Evolutionary conservation across 208 protist species (phyloP), one percentile per base, ranked within the genome.

Genomic region (Sergeia podlipaevii): DNA sequence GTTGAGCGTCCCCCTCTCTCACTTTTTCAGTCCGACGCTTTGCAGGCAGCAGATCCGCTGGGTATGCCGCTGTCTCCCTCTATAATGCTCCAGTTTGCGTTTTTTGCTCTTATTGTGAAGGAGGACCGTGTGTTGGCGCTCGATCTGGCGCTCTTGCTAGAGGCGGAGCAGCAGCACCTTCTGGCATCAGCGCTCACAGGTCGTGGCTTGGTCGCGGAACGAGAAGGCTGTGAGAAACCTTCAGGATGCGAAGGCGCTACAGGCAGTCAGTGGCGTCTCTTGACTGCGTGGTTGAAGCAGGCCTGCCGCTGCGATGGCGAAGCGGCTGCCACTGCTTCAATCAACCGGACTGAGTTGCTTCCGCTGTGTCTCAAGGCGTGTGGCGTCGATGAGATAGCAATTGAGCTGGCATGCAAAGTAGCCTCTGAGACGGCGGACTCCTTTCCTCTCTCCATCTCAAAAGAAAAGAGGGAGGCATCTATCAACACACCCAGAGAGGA

Each of bases 71-170:
- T 45, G 50, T 5, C 48, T 24, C n/a, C 48, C 17, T 13, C 26
- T 20, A 27, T 79, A 20, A 33, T 76, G 50, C 59, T 70, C 6
- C 47, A 65, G 60, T 52, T 88, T 24, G 44, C 76, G 1, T 43
- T 77, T 20, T 81, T 77, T 34, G 33, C 61, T 4, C 45, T 84
- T 43, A 30, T 89, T 36, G 67, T 84, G 50, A 67, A 84, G 24
- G 33, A 41, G 4, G 52, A 78, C 20, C 45, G 37, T 20, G 50
- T 57, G 28, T 68, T 65, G 15, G 65, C 67, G 21, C 51, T 59
- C 18, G 80, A 84, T 44, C 26, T 78, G 46, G 52, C 70, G 48
- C 71, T 78, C 10, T 32, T 78, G 44, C 27, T 59, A 0, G 32
- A 56, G 42, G 18, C 51, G 32, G 6, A 21, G 11, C 43, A 15